phyloP scores from a whole-genome alignment of 768 basidiomycete genomes.

The Amylocystis lapponica region DNA sequence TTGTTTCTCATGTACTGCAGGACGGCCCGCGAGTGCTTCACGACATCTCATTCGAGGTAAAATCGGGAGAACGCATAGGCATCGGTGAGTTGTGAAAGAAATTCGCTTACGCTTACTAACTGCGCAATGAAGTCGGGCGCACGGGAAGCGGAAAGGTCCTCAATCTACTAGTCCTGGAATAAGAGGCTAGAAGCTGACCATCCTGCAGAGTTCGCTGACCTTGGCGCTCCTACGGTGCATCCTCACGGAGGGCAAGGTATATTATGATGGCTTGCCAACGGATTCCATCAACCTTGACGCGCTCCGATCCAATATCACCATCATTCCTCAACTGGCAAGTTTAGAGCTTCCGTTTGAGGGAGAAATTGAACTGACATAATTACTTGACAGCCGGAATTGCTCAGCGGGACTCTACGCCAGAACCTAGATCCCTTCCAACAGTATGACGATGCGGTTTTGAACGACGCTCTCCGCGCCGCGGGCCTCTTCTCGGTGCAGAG shows the following conservation, averaged over 20 bases:
- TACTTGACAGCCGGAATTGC: conserved; percentile 36
- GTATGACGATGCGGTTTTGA: conserved; percentile 46
- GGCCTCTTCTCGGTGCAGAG: conserved; percentile 39
- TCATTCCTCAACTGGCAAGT: conserved; percentile 47
- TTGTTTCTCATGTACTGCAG: conserved; percentile 7
- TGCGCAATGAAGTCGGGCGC: conserved; percentile 33
- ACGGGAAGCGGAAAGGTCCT: conserved; percentile 51
- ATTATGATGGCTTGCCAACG: conserved; percentile 45
- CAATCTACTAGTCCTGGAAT: conserved; percentile 3
- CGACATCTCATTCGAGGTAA: conserved; percentile 44
- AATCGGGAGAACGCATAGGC: conserved; percentile 53
- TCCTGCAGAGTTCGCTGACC: conserved; percentile 37
- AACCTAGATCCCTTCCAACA: conserved; percentile 59
- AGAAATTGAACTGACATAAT: conserved; percentile 5
- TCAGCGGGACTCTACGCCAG: conserved; percentile 49
- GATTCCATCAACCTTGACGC: conserved; percentile 46
- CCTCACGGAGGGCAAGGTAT: conserved; percentile 45
- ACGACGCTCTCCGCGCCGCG: conserved; percentile 42
- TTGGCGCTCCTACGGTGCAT: conserved; percentile 52
- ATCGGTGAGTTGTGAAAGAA: conserved; percentile 25
- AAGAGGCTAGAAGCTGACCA: background rate
- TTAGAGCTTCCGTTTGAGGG: too few relatives aligned
- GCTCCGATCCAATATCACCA: conserved; percentile 48
- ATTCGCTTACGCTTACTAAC: background rate
- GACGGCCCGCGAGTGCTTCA: conserved; percentile 53